Conservation (phyloP, 108 stramenopile genomes). For the Nitzschia inconspicua region DNA sequence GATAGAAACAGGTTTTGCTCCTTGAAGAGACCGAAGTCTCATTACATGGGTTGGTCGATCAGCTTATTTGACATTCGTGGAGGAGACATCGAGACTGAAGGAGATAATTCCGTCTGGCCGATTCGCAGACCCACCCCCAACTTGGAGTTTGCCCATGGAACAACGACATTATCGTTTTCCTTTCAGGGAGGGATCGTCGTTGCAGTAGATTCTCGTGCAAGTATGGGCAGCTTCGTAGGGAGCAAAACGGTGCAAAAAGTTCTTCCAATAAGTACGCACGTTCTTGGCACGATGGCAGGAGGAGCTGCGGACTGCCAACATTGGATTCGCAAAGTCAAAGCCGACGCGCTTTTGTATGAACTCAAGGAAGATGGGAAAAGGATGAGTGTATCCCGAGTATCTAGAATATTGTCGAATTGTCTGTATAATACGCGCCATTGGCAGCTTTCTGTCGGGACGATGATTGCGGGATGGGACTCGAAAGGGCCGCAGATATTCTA, state of each 20-base stretch:
- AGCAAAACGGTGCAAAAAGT: conserved; percentile 85
- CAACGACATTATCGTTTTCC: conserved; percentile 83
- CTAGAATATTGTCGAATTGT: conserved; percentile 58
- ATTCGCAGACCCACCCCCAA: conserved; percentile 50
- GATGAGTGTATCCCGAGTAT: conserved; percentile 76
- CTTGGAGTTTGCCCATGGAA: conserved; percentile 82
- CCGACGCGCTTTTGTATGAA: conserved; percentile 67
- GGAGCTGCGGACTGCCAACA: conserved; percentile 84
- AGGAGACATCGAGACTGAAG: conserved; percentile 7
- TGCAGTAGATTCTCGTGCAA: conserved; percentile 85
- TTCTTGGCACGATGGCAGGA: conserved; percentile 89
- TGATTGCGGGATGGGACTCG: conserved; percentile 83
- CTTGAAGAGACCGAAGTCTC: no score
- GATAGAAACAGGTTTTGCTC: no score
- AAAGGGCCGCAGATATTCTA: conserved; percentile 70
- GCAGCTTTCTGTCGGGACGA: conserved; percentile 79
- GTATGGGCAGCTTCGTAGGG: conserved; percentile 87
- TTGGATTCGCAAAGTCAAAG: conserved; percentile 75
- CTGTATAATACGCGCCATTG: conserved; percentile 55
- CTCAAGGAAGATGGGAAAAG: conserved; percentile 44
- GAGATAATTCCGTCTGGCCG: conserved; percentile 2
- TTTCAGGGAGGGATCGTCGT: conserved; percentile 83
- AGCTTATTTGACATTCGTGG: no score
- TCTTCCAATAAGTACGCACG: conserved; percentile 71
- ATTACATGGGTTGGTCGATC: no score